Percentiles rank a stretch among this genome's conserved stretches.
Evolutionary conservation across 371 early-diverging fungal species (phyloP).

Genomic region (Mucor indicus): DNA sequence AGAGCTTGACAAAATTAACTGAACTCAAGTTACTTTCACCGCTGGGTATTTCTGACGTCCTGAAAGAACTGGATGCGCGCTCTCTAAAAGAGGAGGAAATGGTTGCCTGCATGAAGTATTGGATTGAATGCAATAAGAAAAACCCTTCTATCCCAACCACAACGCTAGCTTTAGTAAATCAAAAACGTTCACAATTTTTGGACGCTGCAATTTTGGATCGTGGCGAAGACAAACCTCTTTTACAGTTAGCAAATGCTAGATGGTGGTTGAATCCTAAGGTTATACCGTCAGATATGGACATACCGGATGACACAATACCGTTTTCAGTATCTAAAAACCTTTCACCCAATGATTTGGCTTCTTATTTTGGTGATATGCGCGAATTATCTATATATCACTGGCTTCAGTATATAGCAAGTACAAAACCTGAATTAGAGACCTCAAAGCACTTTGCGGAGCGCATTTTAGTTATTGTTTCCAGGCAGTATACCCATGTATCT

Average conservation of each 20-base stretch:
- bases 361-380: constrained; percentile 52
- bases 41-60: constrained; percentile 62
- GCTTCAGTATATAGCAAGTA: constrained; percentile 49
- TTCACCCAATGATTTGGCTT: constrained; percentile 48
- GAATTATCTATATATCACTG: constrained; percentile 69
- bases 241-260: constrained; percentile 40
- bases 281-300: constrained; percentile 57
- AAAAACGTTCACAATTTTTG: constrained; percentile 19
- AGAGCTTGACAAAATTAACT: constrained; percentile 56
- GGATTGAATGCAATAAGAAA: constrained; percentile 48
- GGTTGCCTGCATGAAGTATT: constrained; percentile 77
- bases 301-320: constrained; percentile 64
- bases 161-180: constrained; percentile 8
- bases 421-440: constrained; percentile 47
- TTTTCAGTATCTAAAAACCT: constrained; percentile 65
- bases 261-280: constrained; percentile 63
- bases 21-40: constrained; percentile 30
- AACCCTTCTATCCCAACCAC: constrained; percentile 14
- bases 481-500: constrained; percentile 47
- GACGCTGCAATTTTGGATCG: constrained; percentile 39
- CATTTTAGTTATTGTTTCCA: constrained; percentile 52
- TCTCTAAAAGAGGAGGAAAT: constrained; percentile 57
- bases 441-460: constrained; percentile 66
- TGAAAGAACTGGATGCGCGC: constrained; percentile 60
- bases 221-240: constrained; percentile 31